Evolutionary conservation across 2,329 filamentous ascomycete species (phyloP), one percentile per base, ranked within the genome.

Genomic region (Penicillium sp.): DNA sequence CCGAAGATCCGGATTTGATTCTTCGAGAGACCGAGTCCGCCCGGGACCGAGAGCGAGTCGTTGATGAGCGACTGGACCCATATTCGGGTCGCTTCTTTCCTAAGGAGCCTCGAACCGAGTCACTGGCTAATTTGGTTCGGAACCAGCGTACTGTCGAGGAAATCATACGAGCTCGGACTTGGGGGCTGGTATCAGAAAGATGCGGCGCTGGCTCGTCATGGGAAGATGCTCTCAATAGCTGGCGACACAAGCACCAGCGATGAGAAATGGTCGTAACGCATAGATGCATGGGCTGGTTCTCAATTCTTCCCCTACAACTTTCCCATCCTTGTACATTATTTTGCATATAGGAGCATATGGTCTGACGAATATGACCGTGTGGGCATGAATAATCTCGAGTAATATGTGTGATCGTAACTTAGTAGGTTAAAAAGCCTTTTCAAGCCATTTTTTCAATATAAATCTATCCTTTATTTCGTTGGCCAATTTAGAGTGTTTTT

Each of bases 41-140:
- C 55, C 85, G 80, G 64, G 85, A 89, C 59, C 81, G 87, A 46
- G 88, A 93, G 67, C 80, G 86, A 50, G 81, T 93, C 0, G 86
- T 97, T 4, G 85, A 97, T 71, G 94, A 97, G 75, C 81, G 94
- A 53, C 73, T 97, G 55, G 94, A 99, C 77, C 94, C 94, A 2
- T 99, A 99, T 70, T 92, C 89, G 9, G 89, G 81, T 6, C 81
- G 93, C 23, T 96, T 90, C 71, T 93, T 93, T 86, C 74, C 73
- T 6, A 67, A 65, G 18, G 92, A 97, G 75, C 82, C 89, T 14
- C 82, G 92, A 60, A 94, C 92, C 0, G 89, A 97, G 75, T 84
- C 82, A 47, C 73, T 99, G 57, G 92, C 91, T 9, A 81, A 47
- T 86, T 82, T 61, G 79, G 92, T 73, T 79, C 82, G 57, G 81